Conservation (phyloP, 352 stramenopile genomes). For the Peronosclerospora sorghi region DNA sequence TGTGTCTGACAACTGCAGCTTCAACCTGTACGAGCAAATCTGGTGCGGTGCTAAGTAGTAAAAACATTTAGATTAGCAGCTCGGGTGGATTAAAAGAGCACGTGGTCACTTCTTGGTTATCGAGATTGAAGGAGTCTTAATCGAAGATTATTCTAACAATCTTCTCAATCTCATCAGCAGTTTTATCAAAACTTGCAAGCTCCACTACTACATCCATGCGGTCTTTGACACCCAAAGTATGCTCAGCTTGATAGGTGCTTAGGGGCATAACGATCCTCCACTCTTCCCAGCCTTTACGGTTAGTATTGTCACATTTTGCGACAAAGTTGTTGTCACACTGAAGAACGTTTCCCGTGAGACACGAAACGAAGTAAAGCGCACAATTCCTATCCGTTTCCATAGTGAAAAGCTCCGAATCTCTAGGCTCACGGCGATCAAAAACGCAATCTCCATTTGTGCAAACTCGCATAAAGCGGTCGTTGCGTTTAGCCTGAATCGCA, state of each 20-base stretch:
- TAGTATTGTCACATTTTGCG: constrained; percentile 16
- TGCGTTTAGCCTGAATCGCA: constrained; percentile 18
- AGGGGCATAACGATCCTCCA: constrained; percentile 20
- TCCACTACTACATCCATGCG: constrained; percentile 15
- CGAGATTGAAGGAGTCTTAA: not conserved
- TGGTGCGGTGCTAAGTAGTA: too few relatives aligned
- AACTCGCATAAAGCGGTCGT: constrained; percentile 20
- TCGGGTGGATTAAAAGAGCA: too few relatives aligned
- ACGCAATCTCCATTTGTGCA: constrained; percentile 14
- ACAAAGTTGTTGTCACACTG: constrained; percentile 10
- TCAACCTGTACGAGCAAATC: too few relatives aligned
- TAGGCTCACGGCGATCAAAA: constrained; percentile 19
- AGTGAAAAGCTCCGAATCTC: constrained; percentile 21
- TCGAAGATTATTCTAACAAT: constrained; percentile 21
- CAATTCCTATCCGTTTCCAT: constrained; percentile 21
- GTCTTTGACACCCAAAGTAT: constrained; percentile 4
- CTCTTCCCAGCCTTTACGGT: constrained; percentile 8
- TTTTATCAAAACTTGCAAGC: constrained; percentile 19
- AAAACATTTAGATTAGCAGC: too few relatives aligned
- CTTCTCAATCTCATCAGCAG: constrained; percentile 17
- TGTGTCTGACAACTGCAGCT: too few relatives aligned
- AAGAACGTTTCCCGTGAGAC: constrained; percentile 17
- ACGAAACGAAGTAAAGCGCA: constrained; percentile 22
- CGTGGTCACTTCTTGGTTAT: too few relatives aligned
- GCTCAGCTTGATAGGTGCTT: not conserved